These are phyloP conservation scores for Claviceps arundinis DNA, from an alignment of 2,329 filamentous ascomycete genomes.

Conservation along the genomic window DNA sequence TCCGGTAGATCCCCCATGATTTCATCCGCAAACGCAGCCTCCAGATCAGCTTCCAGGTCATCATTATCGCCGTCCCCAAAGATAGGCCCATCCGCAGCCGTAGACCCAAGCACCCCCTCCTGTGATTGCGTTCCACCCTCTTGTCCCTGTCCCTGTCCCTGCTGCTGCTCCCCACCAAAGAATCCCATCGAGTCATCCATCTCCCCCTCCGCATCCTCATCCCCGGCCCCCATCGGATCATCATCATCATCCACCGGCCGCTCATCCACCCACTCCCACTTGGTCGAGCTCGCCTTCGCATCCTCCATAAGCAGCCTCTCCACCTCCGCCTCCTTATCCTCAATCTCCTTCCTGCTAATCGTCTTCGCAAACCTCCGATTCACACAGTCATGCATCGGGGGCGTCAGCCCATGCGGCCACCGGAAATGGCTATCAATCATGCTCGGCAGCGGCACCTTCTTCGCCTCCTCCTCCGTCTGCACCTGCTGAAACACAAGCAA, in stretches of 20 bases:
- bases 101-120: no score
- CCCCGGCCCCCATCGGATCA: constrained; percentile 16
- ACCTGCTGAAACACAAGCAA: constrained; percentile 63
- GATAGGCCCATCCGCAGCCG: constrained; percentile 14
- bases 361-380: constrained; percentile 75
- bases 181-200: constrained; percentile 30
- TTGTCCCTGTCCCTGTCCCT: constrained; percentile 26
- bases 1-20: constrained; percentile 26
- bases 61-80: constrained; percentile 30
- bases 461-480: constrained; percentile 50
- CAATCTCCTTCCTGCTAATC: constrained; percentile 69
- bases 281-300: constrained; percentile 42
- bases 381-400: constrained; percentile 74
- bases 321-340: constrained; percentile 71
- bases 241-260: constrained; percentile 25
- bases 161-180: constrained; percentile 13
- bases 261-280: constrained; percentile 52
- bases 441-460: constrained; percentile 52
- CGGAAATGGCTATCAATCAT: constrained; percentile 57
- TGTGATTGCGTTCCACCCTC: no score
- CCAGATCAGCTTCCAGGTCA: constrained; percentile 41
- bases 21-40: constrained; percentile 37
- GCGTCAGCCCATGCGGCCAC: constrained; percentile 77
- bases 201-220: constrained; percentile 38
- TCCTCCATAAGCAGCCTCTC: constrained; percentile 62